Evolutionary conservation across 2,329 filamentous ascomycete species (phyloP).

Genomic region (Aureobasidium leucospermi): DNA sequence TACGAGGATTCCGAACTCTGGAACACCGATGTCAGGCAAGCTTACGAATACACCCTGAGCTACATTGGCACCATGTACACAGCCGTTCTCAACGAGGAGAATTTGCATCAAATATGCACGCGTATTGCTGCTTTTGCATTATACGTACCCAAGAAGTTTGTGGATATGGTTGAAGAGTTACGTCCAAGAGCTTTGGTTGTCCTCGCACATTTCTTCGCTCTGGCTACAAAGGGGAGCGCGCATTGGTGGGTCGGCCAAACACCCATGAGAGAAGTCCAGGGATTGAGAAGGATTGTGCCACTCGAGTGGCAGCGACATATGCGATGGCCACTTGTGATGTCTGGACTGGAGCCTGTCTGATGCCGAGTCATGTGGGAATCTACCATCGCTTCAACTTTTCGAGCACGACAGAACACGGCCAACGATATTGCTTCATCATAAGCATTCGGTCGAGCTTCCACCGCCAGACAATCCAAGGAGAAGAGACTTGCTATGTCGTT

Average conservation of each 20-base stretch:
- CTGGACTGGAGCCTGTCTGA: constrained; percentile 4
- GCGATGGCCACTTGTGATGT: constrained; percentile 22
- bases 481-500: too few relatives aligned
- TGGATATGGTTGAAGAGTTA: constrained; percentile 25
- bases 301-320: constrained; percentile 27
- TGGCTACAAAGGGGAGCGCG: constrained; percentile 23
- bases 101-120: constrained; percentile 22
- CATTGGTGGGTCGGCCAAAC: constrained; percentile 25
- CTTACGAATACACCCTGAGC: constrained; percentile 23
- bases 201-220: constrained; percentile 29
- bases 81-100: constrained; percentile 21
- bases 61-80: constrained; percentile 24
- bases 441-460: too few relatives aligned
- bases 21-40: constrained; percentile 19
- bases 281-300: constrained; percentile 22
- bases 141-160: constrained; percentile 25
- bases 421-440: too few relatives aligned
- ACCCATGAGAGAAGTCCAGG: constrained; percentile 23
- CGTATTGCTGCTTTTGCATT: constrained; percentile 28
- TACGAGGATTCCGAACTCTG: constrained; percentile 10
- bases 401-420: too few relatives aligned
- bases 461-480: too few relatives aligned
- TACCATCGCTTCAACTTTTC: too few relatives aligned
- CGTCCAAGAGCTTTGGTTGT: constrained; percentile 29
- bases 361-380: neutral